Evolutionary conservation across 2,329 filamentous ascomycete species (phyloP), one percentile per base, ranked within the genome.

Genomic region (Colletotrichum spaethianum): DNA sequence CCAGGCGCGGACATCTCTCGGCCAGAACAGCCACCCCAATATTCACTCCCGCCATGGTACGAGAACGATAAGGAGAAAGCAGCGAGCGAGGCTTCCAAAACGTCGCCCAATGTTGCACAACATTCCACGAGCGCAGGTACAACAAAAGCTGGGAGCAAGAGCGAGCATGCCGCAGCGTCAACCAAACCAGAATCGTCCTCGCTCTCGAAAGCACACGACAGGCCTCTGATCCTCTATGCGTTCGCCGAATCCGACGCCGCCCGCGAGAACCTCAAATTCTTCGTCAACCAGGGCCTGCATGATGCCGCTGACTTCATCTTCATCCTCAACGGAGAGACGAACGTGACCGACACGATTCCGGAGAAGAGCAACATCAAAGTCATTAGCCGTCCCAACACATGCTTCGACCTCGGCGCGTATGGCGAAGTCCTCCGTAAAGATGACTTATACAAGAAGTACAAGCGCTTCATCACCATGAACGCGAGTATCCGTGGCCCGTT

Each of bases 281-380:
- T 83, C 74, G 67, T 83, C 14, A 65, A 74, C 40, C 78, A 83
- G 61, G 82, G 80, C 40, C 75, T 84, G 2, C 81, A 83, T 73
- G 77, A 70, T 38, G 77, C 74, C 0, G 82, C 82, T 57, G 82
- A 83, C 74, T 83, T 83, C 73, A 74, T 83, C 71, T 83, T 83
- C 74, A 80, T 83, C 67, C 74, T 83, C 59, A 82, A 83, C 60
- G 82, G 82, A 46, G 74, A 78, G 52, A 79, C 78, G 38, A 75
- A 78, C 56, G 75, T 73, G 2, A 65, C 70, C 48, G 36, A 59
- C 2, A 57, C 77, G 1, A 77, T 83, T 60, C 81, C 82, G 0
- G 40, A 68, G 5, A 71, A 73, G 42, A 52, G 75, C n/a, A 83
- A 84, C 72, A 76, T 83, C 61, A 75, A 76, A 46, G 65, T 80